phyloP scores from a whole-genome alignment of 495 filamentous ascomycete species.

The Penicillium simplicissimum region DNA sequence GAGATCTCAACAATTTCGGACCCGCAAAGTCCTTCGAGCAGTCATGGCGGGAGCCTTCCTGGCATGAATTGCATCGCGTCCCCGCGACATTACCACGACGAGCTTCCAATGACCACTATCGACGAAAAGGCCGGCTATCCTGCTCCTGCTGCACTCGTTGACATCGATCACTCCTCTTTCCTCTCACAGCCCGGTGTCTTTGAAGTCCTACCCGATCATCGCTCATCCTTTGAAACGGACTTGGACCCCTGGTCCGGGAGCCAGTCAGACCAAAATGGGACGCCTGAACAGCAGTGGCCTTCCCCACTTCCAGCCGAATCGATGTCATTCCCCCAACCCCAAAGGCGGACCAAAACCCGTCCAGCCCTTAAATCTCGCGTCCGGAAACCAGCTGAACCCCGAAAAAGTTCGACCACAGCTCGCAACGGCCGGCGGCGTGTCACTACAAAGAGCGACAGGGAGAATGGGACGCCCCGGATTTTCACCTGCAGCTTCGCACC shows the following conservation, averaged over 20 bases:
- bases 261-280: constrained; percentile 20
- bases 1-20: constrained; percentile 25
- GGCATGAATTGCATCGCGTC: constrained; percentile 27
- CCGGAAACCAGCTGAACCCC: constrained; percentile 11
- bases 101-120: constrained; percentile 11
- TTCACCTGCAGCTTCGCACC: constrained; percentile 80
- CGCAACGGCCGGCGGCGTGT: constrained; percentile 13
- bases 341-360: constrained; percentile 8
- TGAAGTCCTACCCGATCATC: constrained; percentile 12
- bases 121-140: constrained; percentile 19
- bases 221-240: constrained; percentile 19
- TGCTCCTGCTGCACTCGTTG: constrained; percentile 18
- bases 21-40: constrained; percentile 27
- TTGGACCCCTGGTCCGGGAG: constrained; percentile 17
- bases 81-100: constrained; percentile 24
- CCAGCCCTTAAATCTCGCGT: constrained; percentile 4
- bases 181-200: constrained; percentile 6
- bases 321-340: background rate
- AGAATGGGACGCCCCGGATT: constrained; percentile 53
- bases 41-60: constrained; percentile 15
- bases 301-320: constrained; percentile 9
- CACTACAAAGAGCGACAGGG: constrained; percentile 18
- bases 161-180: constrained; percentile 14
- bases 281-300: constrained; percentile 19
- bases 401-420: constrained; percentile 12